Evolutionary conservation across 169 alveolate species (phyloP).

Genomic region (Condylostoma magnum): DNA sequence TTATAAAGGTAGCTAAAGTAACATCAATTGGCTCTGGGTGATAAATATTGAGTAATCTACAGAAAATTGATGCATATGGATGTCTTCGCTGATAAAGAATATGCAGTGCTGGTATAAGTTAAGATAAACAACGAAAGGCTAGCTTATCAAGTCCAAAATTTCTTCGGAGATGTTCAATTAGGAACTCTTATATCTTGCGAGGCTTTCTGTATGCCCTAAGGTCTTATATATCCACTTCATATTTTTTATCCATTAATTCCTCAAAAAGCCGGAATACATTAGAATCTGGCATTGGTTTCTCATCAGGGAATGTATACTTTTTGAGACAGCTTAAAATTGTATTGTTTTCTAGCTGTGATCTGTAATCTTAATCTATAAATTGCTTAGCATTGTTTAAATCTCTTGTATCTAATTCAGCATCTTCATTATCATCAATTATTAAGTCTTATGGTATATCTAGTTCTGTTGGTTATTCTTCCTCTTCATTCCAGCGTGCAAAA

Average conservation of each 20-base stretch:
- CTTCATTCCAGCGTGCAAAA: too few species aligned
- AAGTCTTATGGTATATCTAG: too few species aligned
- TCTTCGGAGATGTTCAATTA: slow-evolving; percentile 6
- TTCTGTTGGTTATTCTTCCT: too few species aligned
- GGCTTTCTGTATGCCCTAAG: slow-evolving; percentile 14
- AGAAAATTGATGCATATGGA: slow-evolving; percentile 8
- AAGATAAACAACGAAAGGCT: not conserved
- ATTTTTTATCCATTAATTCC: slow-evolving; percentile 24
- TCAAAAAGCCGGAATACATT: slow-evolving; percentile 28
- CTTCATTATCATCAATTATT: too few species aligned
- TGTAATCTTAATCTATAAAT: too few species aligned
- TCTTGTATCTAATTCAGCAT: too few species aligned
- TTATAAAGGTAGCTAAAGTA: not conserved
- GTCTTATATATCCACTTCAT: slow-evolving; percentile 11
- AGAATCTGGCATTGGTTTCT: slow-evolving; percentile 18
- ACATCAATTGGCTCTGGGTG: slow-evolving; percentile 20
- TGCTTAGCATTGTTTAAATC: too few species aligned
- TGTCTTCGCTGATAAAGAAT: not conserved
- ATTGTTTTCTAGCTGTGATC: too few species aligned
- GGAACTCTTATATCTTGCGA: slow-evolving; percentile 12
- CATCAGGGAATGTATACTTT: too few species aligned
- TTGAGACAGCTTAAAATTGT: too few species aligned
- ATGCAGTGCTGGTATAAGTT: slow-evolving; percentile 9
- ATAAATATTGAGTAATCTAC: slow-evolving; percentile 15
- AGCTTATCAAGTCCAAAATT: slow-evolving; percentile 10